phyloP scores from a whole-genome alignment of 169 alveolate genomes.

The Amoebophrya sp. region DNA sequence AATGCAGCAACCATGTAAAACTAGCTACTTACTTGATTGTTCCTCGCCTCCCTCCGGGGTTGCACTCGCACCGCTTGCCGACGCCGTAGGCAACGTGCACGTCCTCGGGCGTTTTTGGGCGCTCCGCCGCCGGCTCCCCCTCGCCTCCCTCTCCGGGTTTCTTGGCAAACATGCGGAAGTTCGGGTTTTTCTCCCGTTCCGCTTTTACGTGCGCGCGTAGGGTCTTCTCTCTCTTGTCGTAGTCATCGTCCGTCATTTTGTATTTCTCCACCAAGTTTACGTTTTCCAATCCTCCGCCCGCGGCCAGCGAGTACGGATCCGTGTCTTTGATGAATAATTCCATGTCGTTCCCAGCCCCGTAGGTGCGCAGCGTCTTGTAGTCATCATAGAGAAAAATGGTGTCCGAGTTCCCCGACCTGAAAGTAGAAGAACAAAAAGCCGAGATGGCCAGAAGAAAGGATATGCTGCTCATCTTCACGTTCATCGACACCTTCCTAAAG shows the following conservation, averaged over 20 bases:
- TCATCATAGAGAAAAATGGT: neutral
- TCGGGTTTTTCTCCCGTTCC: neutral
- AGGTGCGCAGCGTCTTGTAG: neutral
- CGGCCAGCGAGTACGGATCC: neutral
- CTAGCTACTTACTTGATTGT: neutral
- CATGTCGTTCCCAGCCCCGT: constrained; percentile 17
- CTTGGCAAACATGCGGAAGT: neutral
- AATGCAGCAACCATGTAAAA: no score
- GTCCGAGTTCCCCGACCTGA: neutral
- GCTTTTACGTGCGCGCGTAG: neutral
- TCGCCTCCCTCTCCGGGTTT: neutral
- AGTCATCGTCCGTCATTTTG: neutral
- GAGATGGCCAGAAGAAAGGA: no score
- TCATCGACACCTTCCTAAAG: no score
- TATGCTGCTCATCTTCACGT: no score
- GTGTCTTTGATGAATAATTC: neutral
- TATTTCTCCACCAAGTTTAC: neutral
- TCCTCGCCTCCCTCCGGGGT: constrained; percentile 16
- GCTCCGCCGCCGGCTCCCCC: neutral
- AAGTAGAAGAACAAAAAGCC: neutral
- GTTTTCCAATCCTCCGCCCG: neutral
- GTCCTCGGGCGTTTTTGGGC: constrained; percentile 1
- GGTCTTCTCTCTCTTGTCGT: neutral
- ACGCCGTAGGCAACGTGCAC: neutral
- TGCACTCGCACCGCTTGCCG: neutral